Evolutionary conservation across 257 asterid genomes (phyloP).

Genomic region (Solanum virginianum): DNA sequence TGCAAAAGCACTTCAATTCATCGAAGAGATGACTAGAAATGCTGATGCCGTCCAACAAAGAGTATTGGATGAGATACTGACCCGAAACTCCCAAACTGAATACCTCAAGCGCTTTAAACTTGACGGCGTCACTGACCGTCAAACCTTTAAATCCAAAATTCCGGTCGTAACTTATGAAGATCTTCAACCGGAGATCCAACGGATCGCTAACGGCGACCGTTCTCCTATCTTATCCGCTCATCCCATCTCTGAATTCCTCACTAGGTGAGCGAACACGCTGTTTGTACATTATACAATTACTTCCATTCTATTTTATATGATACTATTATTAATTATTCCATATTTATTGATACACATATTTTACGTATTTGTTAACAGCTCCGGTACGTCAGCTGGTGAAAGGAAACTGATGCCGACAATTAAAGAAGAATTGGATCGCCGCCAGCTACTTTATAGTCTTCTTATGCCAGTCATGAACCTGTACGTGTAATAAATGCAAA

Average conservation of each 20-base stretch:
- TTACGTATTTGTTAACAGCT: constrained; percentile 14
- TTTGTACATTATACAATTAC: not conserved
- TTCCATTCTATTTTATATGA: not conserved
- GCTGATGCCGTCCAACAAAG: constrained; percentile 68
- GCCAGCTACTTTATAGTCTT: constrained; percentile 93
- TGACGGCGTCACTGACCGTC: constrained; percentile 53
- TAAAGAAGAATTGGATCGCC: constrained; percentile 84
- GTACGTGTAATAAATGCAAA: constrained; percentile 28
- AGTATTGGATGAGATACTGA: constrained; percentile 51
- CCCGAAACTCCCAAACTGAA: constrained; percentile 63
- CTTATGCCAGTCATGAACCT: constrained; percentile 96
- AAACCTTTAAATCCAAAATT: constrained; percentile 51
- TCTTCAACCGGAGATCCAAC: constrained; percentile 75
- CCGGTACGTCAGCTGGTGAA: constrained; percentile 97
- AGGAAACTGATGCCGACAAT: constrained; percentile 95
- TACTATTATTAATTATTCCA: not conserved
- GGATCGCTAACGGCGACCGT: constrained; percentile 89
- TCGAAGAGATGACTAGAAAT: constrained; percentile 81
- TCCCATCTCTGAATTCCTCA: constrained; percentile 92
- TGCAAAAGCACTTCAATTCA: constrained; percentile 81
- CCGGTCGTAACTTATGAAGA: constrained; percentile 87
- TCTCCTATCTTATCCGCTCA: constrained; percentile 72
- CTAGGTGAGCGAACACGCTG: constrained; percentile 38
- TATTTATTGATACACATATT: not conserved
- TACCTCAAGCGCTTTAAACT: constrained; percentile 47